Base-by-base conservation (phyloP, 176 grass and related monocot species). In the Aegilops sharonensis region DNA sequence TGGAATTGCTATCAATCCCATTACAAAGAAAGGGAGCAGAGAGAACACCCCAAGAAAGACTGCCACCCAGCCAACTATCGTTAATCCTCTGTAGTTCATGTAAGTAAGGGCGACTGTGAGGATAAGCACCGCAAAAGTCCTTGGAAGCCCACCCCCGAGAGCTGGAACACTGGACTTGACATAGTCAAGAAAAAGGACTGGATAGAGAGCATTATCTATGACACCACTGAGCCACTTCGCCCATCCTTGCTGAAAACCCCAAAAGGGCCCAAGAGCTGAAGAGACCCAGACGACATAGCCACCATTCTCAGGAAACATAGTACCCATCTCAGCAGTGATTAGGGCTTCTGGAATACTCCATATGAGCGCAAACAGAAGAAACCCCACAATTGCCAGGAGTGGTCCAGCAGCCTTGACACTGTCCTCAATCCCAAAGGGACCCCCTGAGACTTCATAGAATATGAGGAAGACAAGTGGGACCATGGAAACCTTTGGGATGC, bases 231-330 rank as follows among this genome's bases (percentile, higher is more conserved):
- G 88, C 95, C 95, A 98, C 85, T 98, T 98, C 5, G 86, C 92
- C 93, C 95, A 98, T 23, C 95, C 95, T 94, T 95, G 93, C 80
- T 95, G 95, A 87, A 98, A 98, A 61, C 93, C 93, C 95, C 95
- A 95, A 42, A 92, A 98, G 5, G 95, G 91, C 0, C 95, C 93
- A 25, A 98, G 82, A 72, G 95, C 93, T 9, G 93, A 91, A 50
- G 93, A 89, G 69, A 95, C 95, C 95, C 93, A 98, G 43, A 94
- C 89, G 11, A 98, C 95, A 30, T 95, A 98, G 11, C 95, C 95
- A 42, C 93, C 91, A 74, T 95, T 95, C 63, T 98, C 93, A 4
- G 91, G 93, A 75, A 98, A 95, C 95, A 98, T 98, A 14, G 93
- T 98, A 27, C 93, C 93, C 91, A 98, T 85, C 89, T 98, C 95